A percentile compares a stretch with the other conserved stretches of the same genome.
Evolutionary conservation across 2,329 filamentous ascomycete genomes (phyloP).

Genomic region (Escovopsis sp.): DNA sequence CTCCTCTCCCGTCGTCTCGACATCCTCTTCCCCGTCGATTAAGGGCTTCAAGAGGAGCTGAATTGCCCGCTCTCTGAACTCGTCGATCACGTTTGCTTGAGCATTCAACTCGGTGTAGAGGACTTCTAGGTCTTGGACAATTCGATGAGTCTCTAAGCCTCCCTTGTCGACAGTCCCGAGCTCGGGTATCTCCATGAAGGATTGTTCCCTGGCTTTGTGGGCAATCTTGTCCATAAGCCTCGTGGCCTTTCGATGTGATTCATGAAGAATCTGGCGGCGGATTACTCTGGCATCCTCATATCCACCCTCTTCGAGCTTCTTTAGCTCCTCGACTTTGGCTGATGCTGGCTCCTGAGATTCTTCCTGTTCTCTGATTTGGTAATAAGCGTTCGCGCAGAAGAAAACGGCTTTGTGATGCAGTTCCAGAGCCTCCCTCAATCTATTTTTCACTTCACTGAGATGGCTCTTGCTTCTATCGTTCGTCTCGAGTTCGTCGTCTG

Average conservation of each 20-base stretch:
- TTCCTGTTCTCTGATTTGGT: constrained; percentile 63
- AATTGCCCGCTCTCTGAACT: constrained; percentile 61
- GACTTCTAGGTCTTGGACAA: constrained; percentile 50
- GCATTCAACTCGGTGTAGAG: constrained; percentile 53
- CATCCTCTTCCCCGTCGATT: constrained; percentile 63
- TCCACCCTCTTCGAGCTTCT: constrained; percentile 53
- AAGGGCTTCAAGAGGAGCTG: constrained; percentile 59
- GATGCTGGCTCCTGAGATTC: constrained; percentile 51
- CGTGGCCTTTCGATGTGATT: constrained; percentile 23
- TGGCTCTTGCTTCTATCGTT: constrained; percentile 22
- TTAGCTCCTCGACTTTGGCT: constrained; percentile 45
- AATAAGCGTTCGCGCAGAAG: constrained; percentile 72
- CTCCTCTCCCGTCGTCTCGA: constrained; percentile 74
- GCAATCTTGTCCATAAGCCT: constrained; percentile 48
- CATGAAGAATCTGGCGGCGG: constrained; percentile 62
- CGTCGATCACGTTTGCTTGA: constrained; percentile 55
- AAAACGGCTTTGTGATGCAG: constrained; percentile 71
- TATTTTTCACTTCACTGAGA: constrained; percentile 43
- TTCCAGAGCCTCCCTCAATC: constrained; percentile 60
- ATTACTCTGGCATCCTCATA: constrained; percentile 70
- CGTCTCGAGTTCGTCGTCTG: constrained; percentile 21
- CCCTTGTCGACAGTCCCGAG: constrained; percentile 33
- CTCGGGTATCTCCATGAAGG: constrained; percentile 49
- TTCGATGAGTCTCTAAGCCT: constrained; percentile 58
- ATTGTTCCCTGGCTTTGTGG: constrained; percentile 34